Evolutionary conservation across 495 filamentous ascomycete genomes (phyloP).

Genomic region (Penicillium coffeae): DNA sequence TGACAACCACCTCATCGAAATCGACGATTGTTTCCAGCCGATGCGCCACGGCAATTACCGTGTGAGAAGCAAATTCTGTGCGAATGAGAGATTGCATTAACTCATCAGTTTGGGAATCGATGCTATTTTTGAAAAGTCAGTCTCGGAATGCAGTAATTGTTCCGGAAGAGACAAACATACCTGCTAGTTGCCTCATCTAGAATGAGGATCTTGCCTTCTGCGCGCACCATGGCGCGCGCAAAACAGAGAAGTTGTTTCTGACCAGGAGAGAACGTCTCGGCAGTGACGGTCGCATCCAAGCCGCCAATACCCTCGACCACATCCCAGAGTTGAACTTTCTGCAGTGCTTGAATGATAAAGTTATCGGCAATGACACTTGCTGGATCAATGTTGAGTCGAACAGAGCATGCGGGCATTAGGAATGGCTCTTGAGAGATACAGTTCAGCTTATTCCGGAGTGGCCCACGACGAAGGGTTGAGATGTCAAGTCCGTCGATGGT

Average conservation of each 20-base stretch:
- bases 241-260: slow-evolving; percentile 19
- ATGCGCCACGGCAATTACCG: background rate
- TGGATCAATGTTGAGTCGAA: slow-evolving; percentile 44
- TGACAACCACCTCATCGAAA: background rate
- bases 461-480: slow-evolving; percentile 26
- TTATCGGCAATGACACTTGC: slow-evolving; percentile 5
- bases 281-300: slow-evolving; percentile 22
- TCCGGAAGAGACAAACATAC: slow-evolving; percentile 23
- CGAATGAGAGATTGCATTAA: background rate
- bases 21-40: background rate
- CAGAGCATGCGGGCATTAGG: slow-evolving; percentile 39
- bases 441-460: no score
- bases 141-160: no score
- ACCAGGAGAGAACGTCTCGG: slow-evolving; percentile 20
- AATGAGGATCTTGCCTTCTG: slow-evolving; percentile 8
- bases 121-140: background rate
- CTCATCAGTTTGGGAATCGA: background rate
- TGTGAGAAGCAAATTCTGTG: background rate
- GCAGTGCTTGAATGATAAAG: slow-evolving; percentile 7
- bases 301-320: slow-evolving; percentile 38
- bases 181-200: slow-evolving; percentile 32
- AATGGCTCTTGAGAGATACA: slow-evolving; percentile 57
- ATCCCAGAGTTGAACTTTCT: slow-evolving; percentile 35
- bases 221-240: slow-evolving; percentile 15
- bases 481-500: slow-evolving; percentile 40